phyloP scores from a whole-genome alignment of 2,329 filamentous ascomycete species.

The Exophiala bonariae region DNA sequence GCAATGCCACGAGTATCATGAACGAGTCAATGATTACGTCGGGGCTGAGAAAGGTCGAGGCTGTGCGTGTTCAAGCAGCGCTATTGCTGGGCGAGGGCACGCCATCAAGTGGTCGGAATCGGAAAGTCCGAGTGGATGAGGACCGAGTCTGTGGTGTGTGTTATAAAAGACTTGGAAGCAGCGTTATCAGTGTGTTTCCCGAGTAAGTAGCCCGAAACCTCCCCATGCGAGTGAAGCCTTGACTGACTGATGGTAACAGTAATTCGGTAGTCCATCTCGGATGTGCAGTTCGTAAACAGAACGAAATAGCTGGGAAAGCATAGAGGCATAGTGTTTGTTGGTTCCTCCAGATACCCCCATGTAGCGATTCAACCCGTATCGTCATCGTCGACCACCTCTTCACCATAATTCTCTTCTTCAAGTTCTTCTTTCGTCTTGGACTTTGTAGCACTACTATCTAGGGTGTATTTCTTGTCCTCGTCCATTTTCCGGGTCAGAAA shows the following conservation, averaged over 20 bases:
- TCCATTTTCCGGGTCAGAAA: conserved; percentile 64
- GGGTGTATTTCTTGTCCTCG: conserved; percentile 51
- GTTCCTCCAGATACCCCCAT: conserved; percentile 25
- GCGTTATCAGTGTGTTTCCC: conserved; percentile 85
- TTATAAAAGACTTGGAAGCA: conserved; percentile 87
- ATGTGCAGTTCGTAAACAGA: conserved; percentile 57
- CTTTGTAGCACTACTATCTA: conserved; percentile 28
- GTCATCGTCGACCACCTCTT: conserved; percentile 64
- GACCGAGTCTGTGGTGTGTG: conserved; percentile 90
- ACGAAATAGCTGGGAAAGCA: conserved; percentile 25
- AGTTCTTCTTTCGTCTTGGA: conserved; percentile 45
- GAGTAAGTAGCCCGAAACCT: conserved; percentile 57
- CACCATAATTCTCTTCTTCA: conserved; percentile 71
- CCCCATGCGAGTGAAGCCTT: neutral
- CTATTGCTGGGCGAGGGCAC: conserved; percentile 71
- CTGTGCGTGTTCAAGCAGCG: conserved; percentile 72
- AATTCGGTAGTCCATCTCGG: conserved; percentile 75
- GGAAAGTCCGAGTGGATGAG: conserved; percentile 78
- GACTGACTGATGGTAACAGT: conserved; percentile 28
- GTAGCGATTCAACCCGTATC: neutral
- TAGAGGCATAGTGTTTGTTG: conserved; percentile 10
- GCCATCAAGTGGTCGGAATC: conserved; percentile 53
- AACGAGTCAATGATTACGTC: conserved; percentile 79
- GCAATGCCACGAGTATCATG: conserved; percentile 77
- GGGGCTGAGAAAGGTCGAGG: conserved; percentile 73